These are phyloP conservation scores for Scutellaria baicalensis DNA, from an alignment of 257 asterid genomes.

Conservation along the genomic window DNA sequence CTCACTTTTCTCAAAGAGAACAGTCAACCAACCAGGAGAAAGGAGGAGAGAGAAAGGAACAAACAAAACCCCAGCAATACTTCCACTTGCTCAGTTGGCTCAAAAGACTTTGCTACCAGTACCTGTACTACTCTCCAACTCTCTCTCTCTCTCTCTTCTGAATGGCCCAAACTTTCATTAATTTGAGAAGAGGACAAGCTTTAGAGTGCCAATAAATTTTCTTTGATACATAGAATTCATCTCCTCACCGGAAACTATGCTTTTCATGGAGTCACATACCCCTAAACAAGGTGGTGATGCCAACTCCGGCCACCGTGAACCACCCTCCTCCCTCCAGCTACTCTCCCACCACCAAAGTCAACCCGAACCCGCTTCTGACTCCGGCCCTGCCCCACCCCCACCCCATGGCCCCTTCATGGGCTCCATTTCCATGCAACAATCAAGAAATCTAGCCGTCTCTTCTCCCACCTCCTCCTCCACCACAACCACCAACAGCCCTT, in stretches of 20 bases:
- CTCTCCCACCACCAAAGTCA: conserved; percentile 24
- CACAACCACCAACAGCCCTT: not conserved
- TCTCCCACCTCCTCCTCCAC: not conserved
- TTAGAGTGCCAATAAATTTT: not conserved
- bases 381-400: conserved; percentile 19
- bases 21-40: conserved; percentile 38
- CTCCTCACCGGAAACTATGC: not conserved
- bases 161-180: conserved; percentile 17
- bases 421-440: conserved; percentile 25
- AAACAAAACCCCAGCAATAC: conserved; percentile 25
- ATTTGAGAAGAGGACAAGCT: conserved; percentile 4
- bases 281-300: conserved; percentile 17
- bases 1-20: not conserved
- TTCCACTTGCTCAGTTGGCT: conserved; percentile 31
- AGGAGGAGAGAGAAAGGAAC: not conserved
- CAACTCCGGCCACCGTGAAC: conserved; percentile 23
- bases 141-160: not conserved
- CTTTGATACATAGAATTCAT: not conserved
- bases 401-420: conserved; percentile 23
- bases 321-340: conserved; percentile 31
- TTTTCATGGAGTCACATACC: conserved; percentile 25
- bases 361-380: conserved; percentile 19
- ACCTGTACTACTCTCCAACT: not conserved
- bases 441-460: conserved; percentile 10
- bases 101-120: not conserved